These are phyloP conservation scores for Arthrobotrys conoides DNA, from an alignment of 2,329 filamentous ascomycete genomes.

Conservation along the genomic window DNA sequence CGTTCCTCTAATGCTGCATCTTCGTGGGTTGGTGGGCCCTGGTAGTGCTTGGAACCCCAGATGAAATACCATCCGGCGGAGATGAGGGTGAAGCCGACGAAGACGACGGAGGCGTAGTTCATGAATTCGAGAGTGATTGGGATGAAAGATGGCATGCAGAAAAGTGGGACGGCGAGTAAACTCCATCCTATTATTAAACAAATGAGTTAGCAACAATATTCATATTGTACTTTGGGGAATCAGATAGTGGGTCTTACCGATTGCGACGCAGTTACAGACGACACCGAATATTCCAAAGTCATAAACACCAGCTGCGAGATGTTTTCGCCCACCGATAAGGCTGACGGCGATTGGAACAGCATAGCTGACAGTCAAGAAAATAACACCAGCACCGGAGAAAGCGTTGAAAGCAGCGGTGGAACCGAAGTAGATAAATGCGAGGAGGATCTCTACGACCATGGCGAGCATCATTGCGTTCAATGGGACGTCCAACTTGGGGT, in stretches of 20 bases:
- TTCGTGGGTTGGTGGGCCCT: slow-evolving; percentile 71
- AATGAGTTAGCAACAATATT: slow-evolving; percentile 30
- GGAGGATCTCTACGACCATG: slow-evolving; percentile 75
- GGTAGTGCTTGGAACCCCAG: slow-evolving; percentile 79
- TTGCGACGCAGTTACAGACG: slow-evolving; percentile 75
- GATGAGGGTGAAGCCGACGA: slow-evolving; percentile 75
- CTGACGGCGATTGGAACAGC: slow-evolving; percentile 77
- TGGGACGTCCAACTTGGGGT: slow-evolving; percentile 75
- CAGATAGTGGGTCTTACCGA: slow-evolving; percentile 70
- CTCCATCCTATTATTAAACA: slow-evolving; percentile 73
- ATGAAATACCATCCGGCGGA: slow-evolving; percentile 77
- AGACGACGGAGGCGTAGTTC: slow-evolving; percentile 84
- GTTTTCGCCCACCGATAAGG: slow-evolving; percentile 74
- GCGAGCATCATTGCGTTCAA: slow-evolving; percentile 81
- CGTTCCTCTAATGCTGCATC: slow-evolving; percentile 48
- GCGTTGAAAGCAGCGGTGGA: slow-evolving; percentile 79
- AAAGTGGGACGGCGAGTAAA: slow-evolving; percentile 77
- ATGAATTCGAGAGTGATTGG: slow-evolving; percentile 74
- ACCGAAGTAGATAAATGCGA: slow-evolving; percentile 79
- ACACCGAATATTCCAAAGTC: slow-evolving; percentile 75
- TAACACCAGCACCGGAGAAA: slow-evolving; percentile 79
- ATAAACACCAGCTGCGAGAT: slow-evolving; percentile 73
- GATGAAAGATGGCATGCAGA: slow-evolving; percentile 79
- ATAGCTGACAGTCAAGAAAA: slow-evolving; percentile 78
- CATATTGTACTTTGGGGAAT: slow-evolving; percentile 34